Conservation (phyloP, 176 grass and related monocot species). For the Otatea glauca region DNA sequence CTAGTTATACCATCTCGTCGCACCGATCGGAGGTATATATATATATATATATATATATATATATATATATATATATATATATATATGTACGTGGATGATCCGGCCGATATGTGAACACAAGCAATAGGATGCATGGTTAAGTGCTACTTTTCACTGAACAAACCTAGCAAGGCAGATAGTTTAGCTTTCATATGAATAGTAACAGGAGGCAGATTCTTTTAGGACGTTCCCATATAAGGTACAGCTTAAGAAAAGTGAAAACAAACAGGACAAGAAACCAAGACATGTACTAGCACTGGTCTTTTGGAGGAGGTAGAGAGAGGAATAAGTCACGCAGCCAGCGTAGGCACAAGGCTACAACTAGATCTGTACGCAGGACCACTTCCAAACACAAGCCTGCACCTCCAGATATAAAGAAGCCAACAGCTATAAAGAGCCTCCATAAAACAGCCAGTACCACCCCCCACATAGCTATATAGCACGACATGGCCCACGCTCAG, state of each 20-base stretch:
- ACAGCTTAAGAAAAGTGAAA: slow-evolving; percentile 48
- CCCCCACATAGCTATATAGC: slow-evolving; percentile 69
- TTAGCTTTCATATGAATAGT: slow-evolving; percentile 26
- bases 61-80: neutral
- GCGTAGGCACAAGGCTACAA: slow-evolving; percentile 49
- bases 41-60: neutral
- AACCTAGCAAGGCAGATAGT: slow-evolving; percentile 17
- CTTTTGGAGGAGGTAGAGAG: slow-evolving; percentile 38
- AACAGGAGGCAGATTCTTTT: slow-evolving; percentile 47
- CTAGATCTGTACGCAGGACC: slow-evolving; percentile 70
- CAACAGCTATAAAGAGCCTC: slow-evolving; percentile 93
- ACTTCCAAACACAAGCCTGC: slow-evolving; percentile 81
- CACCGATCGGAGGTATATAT: slow-evolving; percentile 29
- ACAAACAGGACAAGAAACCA: slow-evolving; percentile 47
- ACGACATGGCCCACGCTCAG: slow-evolving; percentile 66
- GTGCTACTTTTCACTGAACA: neutral
- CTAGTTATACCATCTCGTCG: slow-evolving; percentile 34
- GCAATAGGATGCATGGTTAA: neutral
- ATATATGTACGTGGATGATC: slow-evolving; percentile 2
- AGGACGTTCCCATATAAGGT: slow-evolving; percentile 64
- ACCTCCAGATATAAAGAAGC: slow-evolving; percentile 95
- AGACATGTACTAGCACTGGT: neutral
- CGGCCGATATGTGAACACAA: neutral
- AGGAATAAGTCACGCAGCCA: slow-evolving; percentile 49
- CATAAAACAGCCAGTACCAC: slow-evolving; percentile 65